Percentiles rank a stretch among this genome's conserved stretches.
Conservation (phyloP, 805 yeast genomes). For the Barnettozyma botsteinii region DNA sequence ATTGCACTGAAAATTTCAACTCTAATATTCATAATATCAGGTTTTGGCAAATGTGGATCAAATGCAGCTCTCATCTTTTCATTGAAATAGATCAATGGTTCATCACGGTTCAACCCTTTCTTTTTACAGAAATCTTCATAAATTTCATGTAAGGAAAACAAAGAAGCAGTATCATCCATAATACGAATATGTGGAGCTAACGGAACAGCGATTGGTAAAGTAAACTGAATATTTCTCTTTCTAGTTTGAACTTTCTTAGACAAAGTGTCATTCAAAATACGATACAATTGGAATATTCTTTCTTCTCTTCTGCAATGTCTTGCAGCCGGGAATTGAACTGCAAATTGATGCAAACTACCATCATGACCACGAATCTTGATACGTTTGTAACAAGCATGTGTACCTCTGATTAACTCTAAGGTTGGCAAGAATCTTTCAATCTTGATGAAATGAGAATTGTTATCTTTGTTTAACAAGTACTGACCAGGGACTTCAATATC, state of each 20-base stretch:
- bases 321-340: conserved; percentile 96
- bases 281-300: conserved; percentile 83
- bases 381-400: conserved; percentile 84
- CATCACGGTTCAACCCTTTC: conserved; percentile 73
- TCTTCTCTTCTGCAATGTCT: conserved; percentile 97
- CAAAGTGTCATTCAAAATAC: conserved; percentile 79
- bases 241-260: conserved; percentile 82
- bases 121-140: conserved; percentile 83
- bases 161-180: conserved; percentile 73
- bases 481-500: conserved; percentile 98
- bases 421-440: conserved; percentile 90
- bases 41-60: conserved; percentile 90
- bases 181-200: conserved; percentile 91
- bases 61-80: conserved; percentile 87
- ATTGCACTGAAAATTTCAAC: conserved; percentile 89
- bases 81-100: conserved; percentile 80
- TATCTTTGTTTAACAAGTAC: conserved; percentile 81
- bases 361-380: conserved; percentile 89
- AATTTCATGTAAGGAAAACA: conserved; percentile 69
- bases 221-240: conserved; percentile 76
- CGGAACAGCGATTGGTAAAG: conserved; percentile 89
- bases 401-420: conserved; percentile 82
- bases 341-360: conserved; percentile 86
- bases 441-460: conserved; percentile 84
- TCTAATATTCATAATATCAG: conserved; percentile 81